Conservation (phyloP, 2,329 filamentous ascomycete species). For the Tolypocladium amazonense region DNA sequence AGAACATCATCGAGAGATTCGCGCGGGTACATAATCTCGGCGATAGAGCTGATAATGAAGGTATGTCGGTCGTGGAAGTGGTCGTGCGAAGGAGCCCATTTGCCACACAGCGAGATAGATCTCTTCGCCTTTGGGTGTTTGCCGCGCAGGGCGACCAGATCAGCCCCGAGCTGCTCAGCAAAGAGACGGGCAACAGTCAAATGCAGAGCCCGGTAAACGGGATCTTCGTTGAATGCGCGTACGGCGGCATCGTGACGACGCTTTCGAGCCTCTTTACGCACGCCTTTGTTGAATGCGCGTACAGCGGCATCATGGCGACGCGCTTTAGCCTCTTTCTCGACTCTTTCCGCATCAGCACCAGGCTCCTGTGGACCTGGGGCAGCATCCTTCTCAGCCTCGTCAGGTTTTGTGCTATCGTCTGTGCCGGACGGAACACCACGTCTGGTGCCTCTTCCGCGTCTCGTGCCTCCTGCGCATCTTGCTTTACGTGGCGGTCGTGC, state of each 20-base stretch:
- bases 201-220: constrained; percentile 40
- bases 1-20: constrained; percentile 17
- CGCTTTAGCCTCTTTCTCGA: not conserved
- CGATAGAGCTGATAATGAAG: constrained; percentile 44
- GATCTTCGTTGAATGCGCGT: constrained; percentile 28
- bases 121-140: constrained; percentile 27
- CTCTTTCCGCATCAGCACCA: not conserved
- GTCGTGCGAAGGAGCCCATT: constrained; percentile 47
- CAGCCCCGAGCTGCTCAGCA: constrained; percentile 39
- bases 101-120: constrained; percentile 43
- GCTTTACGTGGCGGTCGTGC: too few relatives aligned
- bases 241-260: constrained; percentile 29
- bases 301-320: constrained; percentile 29
- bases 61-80: constrained; percentile 49
- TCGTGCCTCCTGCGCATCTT: not conserved
- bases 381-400: not conserved
- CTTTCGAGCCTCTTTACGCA: constrained; percentile 22
- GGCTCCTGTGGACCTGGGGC: not conserved
- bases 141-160: constrained; percentile 30
- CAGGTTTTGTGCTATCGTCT: not conserved
- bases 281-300: constrained; percentile 27
- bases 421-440: not conserved
- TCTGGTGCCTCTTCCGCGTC: not conserved
- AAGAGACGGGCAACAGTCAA: constrained; percentile 44
- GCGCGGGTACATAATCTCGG: constrained; percentile 39